Evolutionary conservation across 2,329 filamentous ascomycete genomes (phyloP), one percentile per base, ranked within the genome.

Genomic region (Periconia digitata): DNA sequence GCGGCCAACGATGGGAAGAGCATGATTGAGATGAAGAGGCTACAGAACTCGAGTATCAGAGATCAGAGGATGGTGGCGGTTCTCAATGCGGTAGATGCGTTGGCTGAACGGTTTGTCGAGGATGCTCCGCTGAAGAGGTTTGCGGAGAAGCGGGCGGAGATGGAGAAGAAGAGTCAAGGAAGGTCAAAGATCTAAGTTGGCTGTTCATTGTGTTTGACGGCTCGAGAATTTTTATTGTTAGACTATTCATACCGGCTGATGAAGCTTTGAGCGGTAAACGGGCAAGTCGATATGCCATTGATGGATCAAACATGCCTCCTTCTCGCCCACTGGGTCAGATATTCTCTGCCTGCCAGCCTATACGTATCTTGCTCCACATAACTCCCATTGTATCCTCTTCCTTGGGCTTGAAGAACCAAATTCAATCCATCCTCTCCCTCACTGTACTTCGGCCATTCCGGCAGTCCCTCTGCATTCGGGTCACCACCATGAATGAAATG

Each of bases 1-100:
- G 59, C 59, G 41, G 59, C 68, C 0, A 79, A 79, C 61, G 76
- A 79, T 65, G 76, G 76, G 17, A 76, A 74, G 64, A 78, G 75
- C 57, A 79, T 80, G 76, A 76, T 78, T 59, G 76, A 79, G 70
- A 72, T 69, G 57, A 79, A 79, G 66, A 68, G 76, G 57, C 55
- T 79, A 61, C 74, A 77, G 62, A 79, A 79, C 66, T 67, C 69
- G 5, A 71, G 71, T 12, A 59, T 77, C 40, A 64, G 76, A 46
- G 72, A 73, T 55, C 69, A 62, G 46, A 69, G 77, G 47, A 57
- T 80, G 56, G 51, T 78, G 12, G 77, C 77, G 0, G 73, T 79
- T 27, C 66, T 72, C n/a, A 74, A 79, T 63, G 67, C 73, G 3
- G 55, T 76, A 8, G 74, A 78, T 70, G 77, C 76, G 22, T 56